Evolutionary conservation across 495 filamentous ascomycete genomes (phyloP).

Genomic region (Chaetomium tenue): DNA sequence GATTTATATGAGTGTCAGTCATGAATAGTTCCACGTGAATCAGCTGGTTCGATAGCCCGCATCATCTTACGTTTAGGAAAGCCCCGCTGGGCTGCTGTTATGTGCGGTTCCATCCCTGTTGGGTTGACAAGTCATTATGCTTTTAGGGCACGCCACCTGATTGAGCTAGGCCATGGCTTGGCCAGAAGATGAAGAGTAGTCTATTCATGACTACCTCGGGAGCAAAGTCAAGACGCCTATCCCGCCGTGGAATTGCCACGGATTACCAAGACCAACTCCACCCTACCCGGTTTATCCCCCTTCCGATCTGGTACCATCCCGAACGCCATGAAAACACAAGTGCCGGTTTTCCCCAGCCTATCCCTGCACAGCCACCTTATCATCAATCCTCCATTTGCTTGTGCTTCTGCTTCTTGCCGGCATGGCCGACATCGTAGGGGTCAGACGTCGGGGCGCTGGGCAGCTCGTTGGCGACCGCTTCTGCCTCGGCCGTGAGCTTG

Average conservation of each 20-base stretch:
- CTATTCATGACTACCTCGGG: background rate
- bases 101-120: too few relatives aligned
- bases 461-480: constrained; percentile 33
- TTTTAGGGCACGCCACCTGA: too few relatives aligned
- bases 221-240: background rate
- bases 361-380: background rate
- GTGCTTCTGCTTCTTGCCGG: constrained; percentile 40
- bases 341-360: background rate
- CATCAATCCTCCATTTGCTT: constrained; percentile 25
- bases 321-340: constrained; percentile 7
- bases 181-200: background rate
- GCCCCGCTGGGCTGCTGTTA: too few relatives aligned
- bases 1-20: constrained; percentile 10
- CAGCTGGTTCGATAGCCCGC: too few relatives aligned
- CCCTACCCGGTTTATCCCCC: too few relatives aligned
- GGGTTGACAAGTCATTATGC: too few relatives aligned
- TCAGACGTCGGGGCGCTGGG: constrained; percentile 41
- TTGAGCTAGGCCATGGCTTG: too few relatives aligned
- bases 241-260: background rate
- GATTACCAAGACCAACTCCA: background rate
- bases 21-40: too few relatives aligned
- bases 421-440: constrained; percentile 34
- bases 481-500: constrained; percentile 34
- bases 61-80: too few relatives aligned
- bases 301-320: constrained; percentile 1